Conservation (phyloP, 345 rosid species). For the Populus tremula region DNA sequence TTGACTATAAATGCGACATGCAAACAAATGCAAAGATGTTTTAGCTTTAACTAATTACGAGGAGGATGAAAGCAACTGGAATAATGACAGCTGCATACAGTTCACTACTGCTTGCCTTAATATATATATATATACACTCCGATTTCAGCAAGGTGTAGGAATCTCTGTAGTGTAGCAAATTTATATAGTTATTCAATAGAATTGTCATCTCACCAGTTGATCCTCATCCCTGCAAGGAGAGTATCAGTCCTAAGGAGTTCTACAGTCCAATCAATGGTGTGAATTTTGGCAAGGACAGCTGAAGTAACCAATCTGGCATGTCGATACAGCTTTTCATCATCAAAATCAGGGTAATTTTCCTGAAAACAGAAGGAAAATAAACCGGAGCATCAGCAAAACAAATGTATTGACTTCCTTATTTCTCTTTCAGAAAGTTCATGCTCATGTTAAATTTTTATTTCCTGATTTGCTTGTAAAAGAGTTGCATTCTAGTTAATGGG, state of each 20-base stretch:
- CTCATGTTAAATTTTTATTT: background rate
- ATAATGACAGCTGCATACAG: too few species aligned
- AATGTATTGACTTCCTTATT: background rate
- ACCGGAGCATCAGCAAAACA: background rate
- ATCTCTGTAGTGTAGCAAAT: too few species aligned
- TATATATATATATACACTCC: too few species aligned
- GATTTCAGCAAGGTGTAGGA: too few species aligned
- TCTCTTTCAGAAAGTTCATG: background rate
- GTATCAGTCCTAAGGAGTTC: conserved; percentile 70
- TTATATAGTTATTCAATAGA: too few species aligned
- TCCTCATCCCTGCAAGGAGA: conserved; percentile 65
- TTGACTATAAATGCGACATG: background rate
- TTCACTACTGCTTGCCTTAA: too few species aligned
- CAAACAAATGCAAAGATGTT: background rate
- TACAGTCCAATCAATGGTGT: conserved; percentile 83
- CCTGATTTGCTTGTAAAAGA: background rate
- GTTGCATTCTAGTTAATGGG: too few species aligned
- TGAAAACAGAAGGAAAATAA: conserved; percentile 6
- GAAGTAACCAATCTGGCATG: conserved; percentile 70
- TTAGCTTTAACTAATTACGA: background rate
- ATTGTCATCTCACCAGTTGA: conserved; percentile 48
- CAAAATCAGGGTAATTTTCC: conserved; percentile 51
- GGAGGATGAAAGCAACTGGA: background rate
- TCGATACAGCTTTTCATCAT: conserved; percentile 62
- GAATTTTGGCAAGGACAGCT: conserved; percentile 79